Base-by-base conservation (phyloP, 345 rosid species). In the Populus tremula region DNA sequence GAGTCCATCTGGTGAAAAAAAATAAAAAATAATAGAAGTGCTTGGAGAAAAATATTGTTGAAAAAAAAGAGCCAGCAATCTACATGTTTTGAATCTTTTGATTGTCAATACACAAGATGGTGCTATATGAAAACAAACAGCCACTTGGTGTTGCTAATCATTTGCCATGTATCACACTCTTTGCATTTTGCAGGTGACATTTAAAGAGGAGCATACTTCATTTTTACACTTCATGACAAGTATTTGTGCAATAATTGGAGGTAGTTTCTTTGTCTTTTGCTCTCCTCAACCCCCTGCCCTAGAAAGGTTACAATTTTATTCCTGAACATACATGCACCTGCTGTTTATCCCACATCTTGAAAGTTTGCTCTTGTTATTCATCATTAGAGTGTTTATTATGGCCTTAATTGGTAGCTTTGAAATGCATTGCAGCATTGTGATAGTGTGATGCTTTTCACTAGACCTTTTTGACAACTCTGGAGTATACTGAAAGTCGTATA, bases 181-280 rank as follows among this genome's bases (percentile, higher is more conserved):
- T 71, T 53, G 62, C 11, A 10, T 47, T 23, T n/a, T 81, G 75
- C 81, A 81, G 84, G 84, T 81, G 66, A 56, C 23, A 20, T 77
- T 68, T 25, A 71, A 77, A 33, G 84, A 81, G 73, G 78, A 81
- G 71, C 84, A 77, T 21, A 38, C 38, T 70, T 70, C 84, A 27
- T 77, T 81, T 70, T 73, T 81, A 70, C 84, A 81, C 67, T 81
- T 81, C 81, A 36, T 81, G 62, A 77, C 84, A 31, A 77, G 74
- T 63, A 25, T 81, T 53, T 81, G 84, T 70, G 84, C 84, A 23
- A 71, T 81, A 49, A 70, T 81, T 61, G 84, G 84, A 73, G 84
- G 84, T 81, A 81, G 33, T 35, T 6, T 80, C 68, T 47, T 21
- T 47, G 12, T 74, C 68, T 14, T 7, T 61, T 5, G 21, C 49